A percentile compares a stretch with the other conserved stretches of the same genome.
Conservation (phyloP, 306 rosid genomes). For the Trifolium subterraneum region DNA sequence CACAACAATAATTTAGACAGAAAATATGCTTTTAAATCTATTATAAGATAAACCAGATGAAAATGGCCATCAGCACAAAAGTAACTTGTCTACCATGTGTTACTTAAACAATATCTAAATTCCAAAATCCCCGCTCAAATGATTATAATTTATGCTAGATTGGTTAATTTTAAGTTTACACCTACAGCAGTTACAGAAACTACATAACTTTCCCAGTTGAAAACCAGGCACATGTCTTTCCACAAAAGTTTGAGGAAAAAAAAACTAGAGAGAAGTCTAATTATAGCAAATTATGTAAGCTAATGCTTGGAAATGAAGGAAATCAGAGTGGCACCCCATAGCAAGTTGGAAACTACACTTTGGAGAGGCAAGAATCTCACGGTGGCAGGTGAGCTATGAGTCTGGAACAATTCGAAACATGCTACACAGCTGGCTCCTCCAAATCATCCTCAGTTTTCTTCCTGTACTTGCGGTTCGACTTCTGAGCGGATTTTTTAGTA, state of each 20-base stretch:
- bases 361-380: no score
- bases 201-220: background rate
- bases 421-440: conserved; percentile 47
- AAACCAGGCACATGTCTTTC: conserved; percentile 31
- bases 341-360: background rate
- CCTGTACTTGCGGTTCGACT: conserved; percentile 70
- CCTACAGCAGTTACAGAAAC: conserved; percentile 19
- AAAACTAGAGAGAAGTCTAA: background rate
- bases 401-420: background rate
- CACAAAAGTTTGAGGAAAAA: conserved; percentile 16
- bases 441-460: conserved; percentile 52
- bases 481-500: conserved; percentile 52
- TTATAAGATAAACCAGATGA: background rate
- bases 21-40: background rate
- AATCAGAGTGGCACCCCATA: background rate
- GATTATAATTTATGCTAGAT: background rate
- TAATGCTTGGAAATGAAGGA: background rate
- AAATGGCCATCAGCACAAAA: background rate
- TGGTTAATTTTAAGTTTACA: conserved; percentile 26
- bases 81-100: background rate
- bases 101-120: background rate
- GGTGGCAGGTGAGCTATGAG: background rate
- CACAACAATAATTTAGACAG: background rate
- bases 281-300: conserved; percentile 30
- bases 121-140: background rate